These are phyloP conservation scores for Gracilaria vermiculophylla DNA, from an alignment of 23 red algal species.

Conservation along the genomic window DNA sequence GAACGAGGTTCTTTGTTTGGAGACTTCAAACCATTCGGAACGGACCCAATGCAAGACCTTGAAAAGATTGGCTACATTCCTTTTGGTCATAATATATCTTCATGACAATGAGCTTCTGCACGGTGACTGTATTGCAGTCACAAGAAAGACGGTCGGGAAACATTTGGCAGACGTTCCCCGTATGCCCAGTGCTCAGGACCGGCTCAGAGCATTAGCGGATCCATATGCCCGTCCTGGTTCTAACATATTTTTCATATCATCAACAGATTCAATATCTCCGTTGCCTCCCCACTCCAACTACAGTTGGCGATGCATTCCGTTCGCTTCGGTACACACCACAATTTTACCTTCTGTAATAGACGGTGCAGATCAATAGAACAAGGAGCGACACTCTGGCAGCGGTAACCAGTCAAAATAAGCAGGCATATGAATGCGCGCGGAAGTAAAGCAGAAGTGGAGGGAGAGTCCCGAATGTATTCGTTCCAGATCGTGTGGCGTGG, in stretches of 20 bases:
- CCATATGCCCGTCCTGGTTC: constrained; percentile 82
- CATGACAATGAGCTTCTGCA: constrained; percentile 79
- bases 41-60: constrained; percentile 95
- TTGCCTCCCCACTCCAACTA: no score
- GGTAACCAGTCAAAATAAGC: no score
- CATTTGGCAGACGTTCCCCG: constrained; percentile 71
- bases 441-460: no score
- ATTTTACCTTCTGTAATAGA: no score
- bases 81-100: constrained; percentile 98
- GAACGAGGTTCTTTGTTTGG: constrained; percentile 87
- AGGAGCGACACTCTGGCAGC: no score
- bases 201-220: constrained; percentile 60
- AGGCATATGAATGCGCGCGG: no score
- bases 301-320: no score
- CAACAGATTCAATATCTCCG: no score
- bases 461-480: no score
- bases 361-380: no score
- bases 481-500: no score
- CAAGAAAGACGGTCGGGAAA: constrained; percentile 91
- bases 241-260: constrained; percentile 93
- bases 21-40: constrained; percentile 96
- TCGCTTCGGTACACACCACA: no score
- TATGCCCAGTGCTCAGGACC: constrained; percentile 58
- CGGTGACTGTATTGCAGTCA: constrained; percentile 96
- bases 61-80: constrained; percentile 93